A percentile compares a stretch with the other conserved stretches of the same genome.
These are phyloP conservation scores for Geranium brycei DNA, from an alignment of 345 rosid genomes.

Conservation along the genomic window DNA sequence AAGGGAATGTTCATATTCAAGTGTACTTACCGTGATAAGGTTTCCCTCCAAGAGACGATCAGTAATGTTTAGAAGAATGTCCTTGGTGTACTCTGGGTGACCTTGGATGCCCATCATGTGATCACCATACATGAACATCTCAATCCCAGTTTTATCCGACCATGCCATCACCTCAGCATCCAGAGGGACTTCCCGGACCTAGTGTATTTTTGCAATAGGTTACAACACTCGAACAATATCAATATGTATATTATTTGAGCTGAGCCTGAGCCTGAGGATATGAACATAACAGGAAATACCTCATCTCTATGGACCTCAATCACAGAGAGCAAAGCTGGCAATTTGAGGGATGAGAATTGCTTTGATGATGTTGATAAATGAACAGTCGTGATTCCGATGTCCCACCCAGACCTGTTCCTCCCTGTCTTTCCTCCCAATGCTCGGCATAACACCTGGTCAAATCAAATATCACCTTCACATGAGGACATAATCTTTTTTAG, in stretches of 20 bases:
- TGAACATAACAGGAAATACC: conserved; percentile 20
- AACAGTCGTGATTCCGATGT: conserved; percentile 38
- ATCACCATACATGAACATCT: conserved; percentile 48
- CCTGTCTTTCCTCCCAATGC: conserved; percentile 47
- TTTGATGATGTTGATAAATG: conserved; percentile 24
- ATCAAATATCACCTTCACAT: background rate
- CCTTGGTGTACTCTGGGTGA: conserved; percentile 56
- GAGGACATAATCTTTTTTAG: too few relatives aligned
- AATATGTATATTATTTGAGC: too few relatives aligned
- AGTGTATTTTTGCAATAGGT: background rate
- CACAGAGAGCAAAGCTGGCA: conserved; percentile 26
- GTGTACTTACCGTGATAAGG: conserved; percentile 20
- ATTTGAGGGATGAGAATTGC: conserved; percentile 24
- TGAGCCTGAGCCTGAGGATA: too few relatives aligned
- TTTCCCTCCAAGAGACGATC: conserved; percentile 29
- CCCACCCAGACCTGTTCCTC: conserved; percentile 46
- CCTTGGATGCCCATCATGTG: conserved; percentile 76
- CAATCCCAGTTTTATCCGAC: conserved; percentile 42
- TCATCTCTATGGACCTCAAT: conserved; percentile 63
- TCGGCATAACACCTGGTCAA: conserved; percentile 38
- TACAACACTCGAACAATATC: too few relatives aligned
- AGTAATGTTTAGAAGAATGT: conserved; percentile 41
- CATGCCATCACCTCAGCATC: conserved; percentile 38
- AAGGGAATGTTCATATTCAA: too few relatives aligned
- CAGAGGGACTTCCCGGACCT: conserved; percentile 44